Evolutionary conservation across 768 basidiomycete genomes (phyloP), one percentile per base, ranked within the genome.

Genomic region (Podaxis sp.): DNA sequence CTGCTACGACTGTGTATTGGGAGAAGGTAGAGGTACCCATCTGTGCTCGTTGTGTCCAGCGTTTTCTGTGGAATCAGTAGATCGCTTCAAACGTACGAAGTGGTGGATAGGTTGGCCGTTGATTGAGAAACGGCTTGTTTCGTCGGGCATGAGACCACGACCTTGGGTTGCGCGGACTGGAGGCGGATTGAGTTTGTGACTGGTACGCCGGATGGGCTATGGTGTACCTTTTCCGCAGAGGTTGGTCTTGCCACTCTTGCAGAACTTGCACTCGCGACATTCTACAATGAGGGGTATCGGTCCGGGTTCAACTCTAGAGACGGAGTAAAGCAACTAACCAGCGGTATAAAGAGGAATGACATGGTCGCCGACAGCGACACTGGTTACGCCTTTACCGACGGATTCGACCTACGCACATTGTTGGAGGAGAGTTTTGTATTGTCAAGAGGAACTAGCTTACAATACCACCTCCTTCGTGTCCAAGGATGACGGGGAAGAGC

Each of bases 21-120:
- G 96, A 97, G 81, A 99, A 99, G 2, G 97, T 96, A 36, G 96
- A 99, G 28, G 91, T 94, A 48, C 97, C 97, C 97, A 99, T 99
- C 95, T 97, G 61, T 6, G 12, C 36, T 46, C 24, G 20, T 24
- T 24, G 26, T 38, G 33, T 49, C 12, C 46, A 17, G 7, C 0
- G 46, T 63, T 26, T 48, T 50, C 40, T 40, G 58, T 53, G 10
- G 44, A 60, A 44, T 52, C 40, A 54, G 55, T 36, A 56, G 28
- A 33, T 26, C 24, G 17, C 10, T 36, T 28, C 6, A 58, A 6
- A 78, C 92, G 66, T 66, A 96, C 95, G 70, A 99, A 99, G 75
- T 99, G 96, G 72, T 88, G 82, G 68, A 99, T 83, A 51, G 88
- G 81, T 76, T 96, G 78, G 36, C 96, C 97, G 62, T 91, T 91